Evolutionary conservation across 1,284 basidiomycete species (phyloP), one percentile per base, ranked within the genome.

Genomic region (Cutaneotrichosporon sp.): DNA sequence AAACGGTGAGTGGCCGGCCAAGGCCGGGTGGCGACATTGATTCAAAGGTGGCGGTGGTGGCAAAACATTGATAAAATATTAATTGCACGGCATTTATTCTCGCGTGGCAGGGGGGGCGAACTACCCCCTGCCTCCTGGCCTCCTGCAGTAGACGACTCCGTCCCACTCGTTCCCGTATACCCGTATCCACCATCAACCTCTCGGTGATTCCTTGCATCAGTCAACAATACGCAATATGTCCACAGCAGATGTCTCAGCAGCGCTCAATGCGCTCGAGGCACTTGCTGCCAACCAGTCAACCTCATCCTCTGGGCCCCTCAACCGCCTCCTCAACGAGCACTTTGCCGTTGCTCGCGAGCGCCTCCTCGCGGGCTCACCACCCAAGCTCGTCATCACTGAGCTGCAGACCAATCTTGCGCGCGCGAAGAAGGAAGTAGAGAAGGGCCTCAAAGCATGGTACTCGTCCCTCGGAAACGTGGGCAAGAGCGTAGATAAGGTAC

Each of bases 401-500:
- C 72, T 91, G 20, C 76, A 80, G 20, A 81, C 81, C 66, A 77
- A 78, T 3, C 78, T 88, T 3, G 85, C 87, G 37, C 71, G 77
- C 3, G 82, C 78, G 67, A 90, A 87, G 82, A 90, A 85, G 71
- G 88, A 90, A 52, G 78, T 91, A 0, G 89, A 91, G 58, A 87
- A 90, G 43, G 80, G 84, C 2, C 84, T 92, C 77, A 94, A 92
- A 73, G 89, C 90, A 61, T 81, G 90, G 48, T 89, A 92, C 66
- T 81, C 79, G 22, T 83, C 84, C 1, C 75, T 93, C 6, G 81
- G 83, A 17, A 82, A 82, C 60, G 79, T 91, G 32, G 88, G 88
- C 26, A 94, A 92, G 73, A 80, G 83, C 0, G 72, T 94, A 62
- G 91, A 96, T 69, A 96, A 93, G 85, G 91, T 89, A 48, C 41